These are phyloP conservation scores for Otatea glauca DNA, from an alignment of 176 grass and related monocot species.

Conservation along the genomic window DNA sequence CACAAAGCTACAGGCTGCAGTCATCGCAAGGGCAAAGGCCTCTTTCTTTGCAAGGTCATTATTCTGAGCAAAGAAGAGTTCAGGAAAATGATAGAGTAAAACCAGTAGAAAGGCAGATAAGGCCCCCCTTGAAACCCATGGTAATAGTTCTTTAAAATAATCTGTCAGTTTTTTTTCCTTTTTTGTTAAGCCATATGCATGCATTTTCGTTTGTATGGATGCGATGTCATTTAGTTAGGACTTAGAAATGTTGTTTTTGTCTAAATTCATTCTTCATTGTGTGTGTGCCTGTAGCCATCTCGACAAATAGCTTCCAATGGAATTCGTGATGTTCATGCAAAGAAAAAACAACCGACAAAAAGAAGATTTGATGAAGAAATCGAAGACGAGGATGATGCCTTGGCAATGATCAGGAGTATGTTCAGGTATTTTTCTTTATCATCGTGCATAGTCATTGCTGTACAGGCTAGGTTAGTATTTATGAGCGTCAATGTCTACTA, in stretches of 20 bases:
- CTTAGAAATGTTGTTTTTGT: neutral
- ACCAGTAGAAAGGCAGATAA: conserved; percentile 48
- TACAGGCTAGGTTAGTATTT: neutral
- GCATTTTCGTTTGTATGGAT: neutral
- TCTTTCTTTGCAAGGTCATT: conserved; percentile 55
- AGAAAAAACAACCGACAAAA: conserved; percentile 54
- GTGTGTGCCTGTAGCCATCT: conserved; percentile 48
- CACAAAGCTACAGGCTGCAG: conserved; percentile 46
- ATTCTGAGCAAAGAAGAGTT: conserved; percentile 59
- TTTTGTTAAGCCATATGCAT: neutral
- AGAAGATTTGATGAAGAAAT: conserved; percentile 66
- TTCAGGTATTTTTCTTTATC: conserved; percentile 56
- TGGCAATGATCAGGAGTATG: conserved; percentile 81
- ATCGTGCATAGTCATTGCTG: neutral
- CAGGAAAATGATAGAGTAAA: conserved; percentile 56
- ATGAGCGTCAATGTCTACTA: neutral
- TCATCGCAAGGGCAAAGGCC: conserved; percentile 43
- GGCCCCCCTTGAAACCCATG: conserved; percentile 57
- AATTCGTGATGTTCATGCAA: conserved; percentile 51
- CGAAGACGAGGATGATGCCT: conserved; percentile 64
- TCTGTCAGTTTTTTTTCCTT: neutral
- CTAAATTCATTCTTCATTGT: conserved; percentile 12
- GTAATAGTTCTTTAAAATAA: conserved; percentile 38
- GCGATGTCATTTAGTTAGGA: neutral
- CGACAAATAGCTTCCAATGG: conserved; percentile 50